phyloP scores from a whole-genome alignment of 805 yeast genomes.

The Naumovozyma dairenensis region DNA sequence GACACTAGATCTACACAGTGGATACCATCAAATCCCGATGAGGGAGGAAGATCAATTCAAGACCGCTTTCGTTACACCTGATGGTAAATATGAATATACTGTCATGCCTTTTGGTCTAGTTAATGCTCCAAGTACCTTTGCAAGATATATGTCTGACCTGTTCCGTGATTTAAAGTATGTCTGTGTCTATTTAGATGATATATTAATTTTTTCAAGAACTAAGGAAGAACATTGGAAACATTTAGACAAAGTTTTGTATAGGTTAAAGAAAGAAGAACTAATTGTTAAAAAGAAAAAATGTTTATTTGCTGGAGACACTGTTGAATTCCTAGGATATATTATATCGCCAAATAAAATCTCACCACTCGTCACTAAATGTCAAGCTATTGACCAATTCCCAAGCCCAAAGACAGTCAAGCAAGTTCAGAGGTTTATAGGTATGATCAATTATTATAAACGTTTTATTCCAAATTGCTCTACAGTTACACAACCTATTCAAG shows the following conservation, averaged over 20 bases:
- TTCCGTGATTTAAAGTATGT: conserved; percentile 5
- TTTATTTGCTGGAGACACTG: conserved; percentile 3
- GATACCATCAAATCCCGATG: conserved; percentile 12
- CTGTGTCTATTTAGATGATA: conserved; percentile 8
- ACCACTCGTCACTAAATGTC: conserved; percentile 5
- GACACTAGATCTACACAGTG: conserved; percentile 7
- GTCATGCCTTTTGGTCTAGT: conserved; percentile 4
- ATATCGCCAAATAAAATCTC: background rate
- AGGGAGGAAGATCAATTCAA: conserved; percentile 3
- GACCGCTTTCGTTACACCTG: conserved; percentile 10
- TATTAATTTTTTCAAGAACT: conserved; percentile 1
- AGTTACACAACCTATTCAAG: conserved; percentile 6
- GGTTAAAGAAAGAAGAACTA: conserved; percentile 1
- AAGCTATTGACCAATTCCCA: conserved; percentile 8
- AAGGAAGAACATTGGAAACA: conserved; percentile 5
- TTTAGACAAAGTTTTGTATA: conserved; percentile 2
- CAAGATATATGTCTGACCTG: conserved; percentile 6
- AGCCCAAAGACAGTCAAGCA: conserved; percentile 4
- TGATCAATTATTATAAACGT: conserved; percentile 10
- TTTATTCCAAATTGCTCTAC: conserved; percentile 10
- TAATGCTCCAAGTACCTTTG: conserved; percentile 8
- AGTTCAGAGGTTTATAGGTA: conserved; percentile 12
- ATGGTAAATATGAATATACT: conserved; percentile 9
- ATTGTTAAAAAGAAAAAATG: conserved; percentile 8
- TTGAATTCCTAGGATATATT: conserved; percentile 6